Base-by-base conservation (phyloP, 345 rosid genomes). In the Linum lewisii region DNA sequence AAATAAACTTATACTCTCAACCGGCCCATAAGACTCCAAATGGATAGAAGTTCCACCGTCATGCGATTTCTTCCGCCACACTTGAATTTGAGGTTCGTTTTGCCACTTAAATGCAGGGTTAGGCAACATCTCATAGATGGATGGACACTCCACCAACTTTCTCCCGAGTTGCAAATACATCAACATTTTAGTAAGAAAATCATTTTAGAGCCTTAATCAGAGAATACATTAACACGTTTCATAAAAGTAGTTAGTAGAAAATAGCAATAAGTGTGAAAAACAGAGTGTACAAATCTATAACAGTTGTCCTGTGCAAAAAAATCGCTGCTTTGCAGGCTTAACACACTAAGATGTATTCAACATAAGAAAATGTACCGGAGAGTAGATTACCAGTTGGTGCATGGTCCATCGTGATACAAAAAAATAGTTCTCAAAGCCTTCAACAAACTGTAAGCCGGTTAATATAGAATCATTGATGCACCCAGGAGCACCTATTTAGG, bases 361-460 rank as follows among this genome's bases (percentile, higher is more conserved):
- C 24, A 15, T 34, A 66, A 44, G 23, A 11, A 65, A 49, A 18
- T 42, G 21, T 22, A 42, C 36, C 19, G 34, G 59, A 59, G 21
- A 51, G 62, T 49, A 60, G 44, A 80, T 81, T 83, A 90, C 97
- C 90, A 90, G 70, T 71, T 90, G 97, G 73, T 90, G 97, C 90
- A 87, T 83, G 1, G 93, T 87, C 97, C 97, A 90, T 59, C 95
- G 68, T 47, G 90, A 81, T 36, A 90, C 95, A 69, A 90, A 87
- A 68, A 90, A 90, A 78, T 74, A 84, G 71, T 86, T 82, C 66
- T 85, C 93, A 5, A 90, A 71, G 61, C 95, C 97, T 78, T 90
- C 90, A 65, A 90, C 83, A 72, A 90, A 90, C 74, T 90, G 97
- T 73, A 90, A 67, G 51, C 97, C 97, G 2, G 97, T 90, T 73